Base-by-base conservation (phyloP, 352 stramenopile genomes). In the Globisporangium lucens region DNA sequence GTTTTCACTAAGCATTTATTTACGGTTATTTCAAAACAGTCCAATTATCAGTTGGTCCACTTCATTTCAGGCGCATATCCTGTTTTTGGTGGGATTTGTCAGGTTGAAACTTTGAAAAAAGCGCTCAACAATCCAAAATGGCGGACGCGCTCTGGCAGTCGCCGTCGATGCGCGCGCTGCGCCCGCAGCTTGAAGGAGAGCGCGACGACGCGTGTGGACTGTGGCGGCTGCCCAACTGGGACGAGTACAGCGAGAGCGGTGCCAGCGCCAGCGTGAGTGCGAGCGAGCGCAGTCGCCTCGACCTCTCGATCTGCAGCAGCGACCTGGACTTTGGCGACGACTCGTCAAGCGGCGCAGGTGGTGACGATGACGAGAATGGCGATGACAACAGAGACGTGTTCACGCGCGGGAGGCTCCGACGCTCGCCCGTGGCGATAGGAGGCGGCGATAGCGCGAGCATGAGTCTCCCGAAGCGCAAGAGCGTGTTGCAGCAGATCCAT, bases 171-270 rank as follows among this genome's bases (percentile, higher is more conserved):
- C 65, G 46, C 17, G 65, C 57, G 57, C 56, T 70, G 35, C 56
- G 65, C 12, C 65, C 65, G 20, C 65, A 61, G 30, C 15, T 61
- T 9, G 65, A 65, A 9, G 24, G 38, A 4, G 17, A 27, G 2
- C 17, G 36, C 17, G 41, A 63, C 12, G 20, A 22, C 22, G 59
- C 29, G 38, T 30, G 53, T 12, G 8, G 12, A 1, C 35, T 69
- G 6, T 90, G 82, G 82, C 67, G 69, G 52, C 72, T 90, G 3
- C 82, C 80, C 4, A 67, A 82, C 65, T 90, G 82, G 82, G 80
- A 87, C 24, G 72, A 73, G 65, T 86, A 80, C 62, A 88, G 77
- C 52, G 78, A 84, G 22, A 75, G 70, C 29, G 62, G 67, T 9
- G 49, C 47, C 6, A 86, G 70, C 38, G 56, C 27, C 36, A 53